These are phyloP conservation scores for Lobosporangium transversale DNA, from an alignment of 192 early-diverging fungal species.

Conservation along the genomic window DNA sequence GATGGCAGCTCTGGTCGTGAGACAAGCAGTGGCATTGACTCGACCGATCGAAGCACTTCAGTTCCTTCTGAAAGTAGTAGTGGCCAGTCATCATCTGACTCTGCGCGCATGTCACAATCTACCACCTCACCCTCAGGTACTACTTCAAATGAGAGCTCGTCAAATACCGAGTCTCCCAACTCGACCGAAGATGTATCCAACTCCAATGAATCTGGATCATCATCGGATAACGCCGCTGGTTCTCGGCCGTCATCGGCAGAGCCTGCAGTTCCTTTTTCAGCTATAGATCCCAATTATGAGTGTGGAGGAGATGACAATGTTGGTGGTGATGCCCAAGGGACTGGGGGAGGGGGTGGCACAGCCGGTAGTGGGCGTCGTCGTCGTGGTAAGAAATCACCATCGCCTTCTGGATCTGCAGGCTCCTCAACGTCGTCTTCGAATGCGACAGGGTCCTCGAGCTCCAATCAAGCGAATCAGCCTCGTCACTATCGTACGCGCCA, in stretches of 20 bases:
- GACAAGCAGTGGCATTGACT: conserved; percentile 7
- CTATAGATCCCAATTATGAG: not conserved
- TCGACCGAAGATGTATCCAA: conserved; percentile 31
- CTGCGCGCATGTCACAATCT: conserved; percentile 19
- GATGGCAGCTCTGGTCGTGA: conserved; percentile 21
- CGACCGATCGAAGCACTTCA: conserved; percentile 8
- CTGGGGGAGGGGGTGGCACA: not conserved
- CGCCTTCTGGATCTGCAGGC: conserved; percentile 13
- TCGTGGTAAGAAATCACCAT: conserved; percentile 14
- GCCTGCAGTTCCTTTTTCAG: not conserved
- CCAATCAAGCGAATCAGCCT: not conserved
- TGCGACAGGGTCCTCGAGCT: not conserved
- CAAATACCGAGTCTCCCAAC: conserved; percentile 39
- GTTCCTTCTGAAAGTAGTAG: conserved; percentile 11
- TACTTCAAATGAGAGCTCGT: conserved; percentile 25
- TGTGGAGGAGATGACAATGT: not conserved
- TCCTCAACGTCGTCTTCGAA: conserved; percentile 1
- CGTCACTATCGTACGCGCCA: conserved; percentile 13
- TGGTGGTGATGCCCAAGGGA: not conserved
- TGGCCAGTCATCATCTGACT: conserved; percentile 2
- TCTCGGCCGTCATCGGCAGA: conserved; percentile 17
- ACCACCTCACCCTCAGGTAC: not conserved
- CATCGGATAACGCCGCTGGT: conserved; percentile 14
- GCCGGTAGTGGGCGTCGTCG: not conserved
- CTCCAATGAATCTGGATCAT: conserved; percentile 42